Conservation (phyloP, 257 asterid species). For the Solanum ossicruentum region DNA sequence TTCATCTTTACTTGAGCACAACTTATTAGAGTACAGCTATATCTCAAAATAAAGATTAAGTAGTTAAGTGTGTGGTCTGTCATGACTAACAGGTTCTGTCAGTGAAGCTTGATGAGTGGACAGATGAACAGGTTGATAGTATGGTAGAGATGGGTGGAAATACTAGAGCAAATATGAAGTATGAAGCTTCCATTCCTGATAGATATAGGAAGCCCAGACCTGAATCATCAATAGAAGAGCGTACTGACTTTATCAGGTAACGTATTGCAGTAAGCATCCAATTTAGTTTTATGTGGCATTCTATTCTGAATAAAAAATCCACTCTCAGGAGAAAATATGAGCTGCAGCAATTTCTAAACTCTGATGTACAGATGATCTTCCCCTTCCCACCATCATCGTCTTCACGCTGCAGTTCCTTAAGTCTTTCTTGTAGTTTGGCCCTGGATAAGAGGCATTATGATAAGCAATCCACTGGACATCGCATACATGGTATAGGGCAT, state of each 20-base stretch:
- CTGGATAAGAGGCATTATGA: slow-evolving; percentile 35
- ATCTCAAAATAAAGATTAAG: background rate
- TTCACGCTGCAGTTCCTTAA: slow-evolving; percentile 19
- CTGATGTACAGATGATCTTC: slow-evolving; percentile 22
- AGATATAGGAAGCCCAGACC: slow-evolving; percentile 47
- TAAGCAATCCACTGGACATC: slow-evolving; percentile 34
- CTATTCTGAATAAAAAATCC: slow-evolving; percentile 6
- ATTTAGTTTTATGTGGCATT: background rate
- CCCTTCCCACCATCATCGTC: slow-evolving; percentile 37
- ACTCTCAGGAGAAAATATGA: slow-evolving; percentile 73
- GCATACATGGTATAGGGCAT: slow-evolving; percentile 53
- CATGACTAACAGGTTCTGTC: slow-evolving; percentile 48
- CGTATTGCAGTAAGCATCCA: background rate
- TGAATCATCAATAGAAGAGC: slow-evolving; percentile 59
- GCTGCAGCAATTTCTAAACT: slow-evolving; percentile 47
- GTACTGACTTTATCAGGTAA: slow-evolving; percentile 82
- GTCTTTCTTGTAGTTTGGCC: slow-evolving; percentile 14
- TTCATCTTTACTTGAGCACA: too few species aligned
- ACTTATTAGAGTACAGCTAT: background rate
- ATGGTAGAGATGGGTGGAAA: slow-evolving; percentile 73
- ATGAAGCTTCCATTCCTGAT: slow-evolving; percentile 63
- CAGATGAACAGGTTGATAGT: slow-evolving; percentile 73
- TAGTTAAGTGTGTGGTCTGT: background rate
- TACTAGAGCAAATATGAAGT: slow-evolving; percentile 48
- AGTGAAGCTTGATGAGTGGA: slow-evolving; percentile 88